A percentile compares a stretch with the other conserved stretches of the same genome.
Evolutionary conservation across 1,139 yeast genomes (phyloP).

Genomic region (Candida sanyaensis): DNA sequence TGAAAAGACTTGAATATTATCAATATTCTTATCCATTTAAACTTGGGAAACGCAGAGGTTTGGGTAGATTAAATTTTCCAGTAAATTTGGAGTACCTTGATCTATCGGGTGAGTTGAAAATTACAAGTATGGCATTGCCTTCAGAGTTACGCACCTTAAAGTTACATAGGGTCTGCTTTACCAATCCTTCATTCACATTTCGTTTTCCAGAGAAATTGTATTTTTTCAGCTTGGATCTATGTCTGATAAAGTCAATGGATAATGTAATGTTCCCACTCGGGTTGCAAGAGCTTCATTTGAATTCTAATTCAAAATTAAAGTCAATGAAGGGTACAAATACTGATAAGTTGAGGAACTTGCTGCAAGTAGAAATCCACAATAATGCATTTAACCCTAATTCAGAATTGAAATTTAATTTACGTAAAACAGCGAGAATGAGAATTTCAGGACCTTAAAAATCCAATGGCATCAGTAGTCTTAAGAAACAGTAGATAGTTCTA

Average conservation of each 20-base stretch:
- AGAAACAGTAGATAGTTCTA: neutral
- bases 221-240: neutral
- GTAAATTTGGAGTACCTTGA: neutral
- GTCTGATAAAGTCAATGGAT: neutral
- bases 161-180: neutral
- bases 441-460: neutral
- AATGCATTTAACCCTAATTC: neutral
- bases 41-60: neutral
- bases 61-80: neutral
- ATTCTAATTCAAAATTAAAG: neutral
- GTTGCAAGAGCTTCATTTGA: neutral
- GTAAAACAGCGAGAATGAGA: neutral
- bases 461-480: neutral
- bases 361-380: neutral
- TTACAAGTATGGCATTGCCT: neutral
- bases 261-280: neutral
- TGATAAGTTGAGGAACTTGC: neutral
- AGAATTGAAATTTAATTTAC: neutral
- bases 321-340: neutral
- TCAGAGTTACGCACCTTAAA: neutral
- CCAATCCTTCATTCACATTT: neutral
- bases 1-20: neutral
- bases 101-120: neutral
- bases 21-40: neutral
- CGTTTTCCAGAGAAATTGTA: neutral